Evolutionary conservation across 306 rosid genomes (phyloP), one percentile per base, ranked within the genome.

Genomic region (Urtica urens): DNA sequence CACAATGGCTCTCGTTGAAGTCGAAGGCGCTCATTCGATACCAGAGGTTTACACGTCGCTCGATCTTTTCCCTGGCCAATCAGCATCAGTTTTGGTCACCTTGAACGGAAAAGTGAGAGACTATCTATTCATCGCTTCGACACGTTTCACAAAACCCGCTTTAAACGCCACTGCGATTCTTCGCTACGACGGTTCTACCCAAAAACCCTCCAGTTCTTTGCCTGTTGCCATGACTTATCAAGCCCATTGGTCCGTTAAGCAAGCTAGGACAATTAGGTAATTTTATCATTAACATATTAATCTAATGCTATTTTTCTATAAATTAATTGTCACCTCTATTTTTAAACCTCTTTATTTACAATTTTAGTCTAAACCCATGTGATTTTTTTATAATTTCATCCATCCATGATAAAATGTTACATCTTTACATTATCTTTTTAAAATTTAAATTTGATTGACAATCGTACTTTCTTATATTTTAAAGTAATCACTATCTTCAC

Each of bases 211-310:
- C 1, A 55, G 73, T 7, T 77, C 83, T 47, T 45, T 81, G 46
- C 96, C 95, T 0, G 13, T 41, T 0, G 86, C 61, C 49, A 88
- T 86, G 18, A 57, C 83, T 51, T 60, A 61, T 7, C 69, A 74
- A 2, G 2, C 68, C 8, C 78, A 76, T 4, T 77, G 95, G 90
- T 88, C 95, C 26, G 50, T 81, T 59, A 63, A 74, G 31, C 96
- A 88, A 59, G 96, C 95, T 38, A 70, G 93, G 13, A 78, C 90
- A 60, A 65, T 88, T 33, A 78, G 96, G 94, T 82, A 58, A 0
- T 20, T 1, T 35, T 35, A 3, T 35, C n/a, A n/a, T n/a, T n/a
- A n/a, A n/a, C n/a, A n/a, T n/a, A n/a, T n/a, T n/a, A n/a, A n/a
- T n/a, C n/a, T n/a, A n/a, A n/a, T n/a, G n/a, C n/a, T n/a, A n/a